A percentile compares a stretch with the other conserved stretches of the same genome.
Evolutionary conservation across 305 asterid species (phyloP).

Genomic region (Fraxinus dipetala): DNA sequence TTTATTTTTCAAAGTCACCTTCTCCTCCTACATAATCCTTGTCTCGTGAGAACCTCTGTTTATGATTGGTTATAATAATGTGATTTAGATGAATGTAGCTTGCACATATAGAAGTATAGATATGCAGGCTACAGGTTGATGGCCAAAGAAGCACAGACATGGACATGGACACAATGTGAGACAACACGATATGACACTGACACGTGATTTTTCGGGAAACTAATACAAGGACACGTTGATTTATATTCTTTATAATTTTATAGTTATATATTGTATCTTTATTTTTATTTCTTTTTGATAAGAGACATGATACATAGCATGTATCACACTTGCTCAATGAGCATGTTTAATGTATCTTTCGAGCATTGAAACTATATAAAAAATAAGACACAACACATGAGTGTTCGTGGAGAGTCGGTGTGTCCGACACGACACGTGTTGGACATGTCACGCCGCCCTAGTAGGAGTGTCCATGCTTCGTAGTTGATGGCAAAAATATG

Average conservation of each 20-base stretch:
- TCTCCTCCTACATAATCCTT: not conserved
- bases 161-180: not conserved
- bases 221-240: not conserved
- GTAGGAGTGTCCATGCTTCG: not conserved
- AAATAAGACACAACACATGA: not conserved
- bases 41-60: not conserved
- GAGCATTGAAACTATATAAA: not conserved
- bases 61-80: not conserved
- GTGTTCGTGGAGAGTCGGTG: not conserved
- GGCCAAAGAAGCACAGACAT: not conserved
- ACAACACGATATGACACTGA: not conserved
- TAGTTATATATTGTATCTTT: not conserved
- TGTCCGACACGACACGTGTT: not conserved
- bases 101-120: not conserved
- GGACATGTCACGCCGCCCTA: not conserved
- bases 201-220: not conserved
- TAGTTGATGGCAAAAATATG: not conserved
- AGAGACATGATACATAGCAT: not conserved
- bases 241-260: not conserved
- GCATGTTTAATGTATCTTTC: not conserved
- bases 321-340: not conserved
- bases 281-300: not conserved
- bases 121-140: not conserved
- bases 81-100: not conserved
- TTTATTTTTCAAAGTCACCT: not conserved